These are phyloP conservation scores for Coemansia sp. DNA, from an alignment of 192 early-diverging fungal genomes.

Conservation along the genomic window DNA sequence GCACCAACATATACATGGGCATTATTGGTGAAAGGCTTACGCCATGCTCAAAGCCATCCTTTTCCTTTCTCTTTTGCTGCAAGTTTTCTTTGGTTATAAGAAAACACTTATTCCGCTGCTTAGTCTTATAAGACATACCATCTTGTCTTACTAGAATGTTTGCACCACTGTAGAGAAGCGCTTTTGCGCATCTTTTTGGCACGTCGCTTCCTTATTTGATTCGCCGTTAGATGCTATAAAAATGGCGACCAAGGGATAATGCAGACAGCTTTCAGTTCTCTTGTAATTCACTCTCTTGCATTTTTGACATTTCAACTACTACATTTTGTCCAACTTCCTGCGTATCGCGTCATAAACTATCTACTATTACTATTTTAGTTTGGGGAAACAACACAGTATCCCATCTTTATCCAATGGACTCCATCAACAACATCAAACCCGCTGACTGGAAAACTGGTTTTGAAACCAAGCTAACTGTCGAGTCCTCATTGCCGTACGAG, in stretches of 20 bases:
- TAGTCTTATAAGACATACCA: not conserved
- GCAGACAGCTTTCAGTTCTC: not conserved
- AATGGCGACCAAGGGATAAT: not conserved
- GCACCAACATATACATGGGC: not conserved
- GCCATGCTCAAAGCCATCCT: not conserved
- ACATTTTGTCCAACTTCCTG: no score
- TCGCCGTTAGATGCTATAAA: not conserved
- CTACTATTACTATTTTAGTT: no score
- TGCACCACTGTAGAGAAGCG: not conserved
- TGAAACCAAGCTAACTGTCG: not conserved
- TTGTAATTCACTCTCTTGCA: not conserved
- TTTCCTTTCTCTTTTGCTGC: not conserved
- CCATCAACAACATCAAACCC: not conserved
- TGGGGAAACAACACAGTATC: no score
- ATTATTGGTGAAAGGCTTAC: not conserved
- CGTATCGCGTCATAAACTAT: no score
- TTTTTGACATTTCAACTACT: no score
- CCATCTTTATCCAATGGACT: not conserved
- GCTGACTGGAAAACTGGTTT: constrained; percentile 2
- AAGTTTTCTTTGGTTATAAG: not conserved
- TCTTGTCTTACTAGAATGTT: not conserved
- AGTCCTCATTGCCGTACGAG: constrained; percentile 19
- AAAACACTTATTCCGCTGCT: not conserved
- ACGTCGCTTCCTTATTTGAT: not conserved
- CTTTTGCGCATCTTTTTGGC: not conserved